Evolutionary conservation across 2,329 filamentous ascomycete species (phyloP), one percentile per base, ranked within the genome.

Genomic region (Helminthosporium solani): DNA sequence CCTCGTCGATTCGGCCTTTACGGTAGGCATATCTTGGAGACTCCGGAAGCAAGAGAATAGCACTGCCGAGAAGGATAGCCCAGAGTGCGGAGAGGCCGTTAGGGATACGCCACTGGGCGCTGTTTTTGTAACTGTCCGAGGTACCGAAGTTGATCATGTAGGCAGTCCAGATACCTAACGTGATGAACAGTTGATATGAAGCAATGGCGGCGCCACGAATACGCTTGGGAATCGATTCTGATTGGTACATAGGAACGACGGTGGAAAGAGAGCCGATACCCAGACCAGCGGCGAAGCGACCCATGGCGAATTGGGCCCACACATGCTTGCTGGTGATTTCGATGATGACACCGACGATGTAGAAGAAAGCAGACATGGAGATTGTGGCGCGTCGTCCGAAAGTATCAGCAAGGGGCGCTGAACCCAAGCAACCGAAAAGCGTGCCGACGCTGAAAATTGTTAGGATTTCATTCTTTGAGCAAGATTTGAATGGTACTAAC

Each of bases 131-230:
- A 47, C 72, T 74, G 11, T 70, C 71, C 47, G 79, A 71, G 11
- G 84, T 87, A 14, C 83, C 82, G 59, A 73, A 86, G 66, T 86
- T 84, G 63, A 77, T 73, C 64, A 71, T 68, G 52, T 71, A 72
- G 0, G 71, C 76, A 15, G 75, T 67, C 56, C 73, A 83, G 63
- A 88, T 86, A 51, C 85, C 85, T 25, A 86, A 71, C 0, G 84
- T 87, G 61, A 87, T 84, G 63, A 86, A 79, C 6, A 87, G 74
- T 71, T 87, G 85, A 65, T 87, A 87, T 23, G 76, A 80, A 2
- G 79, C 61, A 42, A 87, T 78, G 27, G 86, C 75, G 7, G 82
- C 75, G 57, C 82, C 83, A 59, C 84, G 81, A 45, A 87, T 80
- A 42, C 81, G 76, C 52, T 82, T 78, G 0, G 85, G 85, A 7